Evolutionary conservation across 2,329 filamentous ascomycete genomes (phyloP).

Genomic region (Talaromyces rugulosus): DNA sequence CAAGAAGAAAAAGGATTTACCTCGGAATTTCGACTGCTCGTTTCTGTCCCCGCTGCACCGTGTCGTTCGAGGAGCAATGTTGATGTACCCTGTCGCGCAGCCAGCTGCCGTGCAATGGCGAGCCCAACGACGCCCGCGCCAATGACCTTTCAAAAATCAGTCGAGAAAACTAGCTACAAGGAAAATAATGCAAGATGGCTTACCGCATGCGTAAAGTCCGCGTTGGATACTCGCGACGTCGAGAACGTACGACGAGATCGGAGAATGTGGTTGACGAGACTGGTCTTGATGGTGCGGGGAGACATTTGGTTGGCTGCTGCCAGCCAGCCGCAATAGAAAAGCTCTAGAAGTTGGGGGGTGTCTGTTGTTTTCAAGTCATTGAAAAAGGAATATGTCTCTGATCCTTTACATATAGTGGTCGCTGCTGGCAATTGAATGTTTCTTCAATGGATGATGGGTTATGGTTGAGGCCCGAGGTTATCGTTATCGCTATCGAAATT

Average conservation of each 20-base stretch:
- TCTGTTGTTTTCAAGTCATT: not conserved
- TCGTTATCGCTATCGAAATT: not conserved
- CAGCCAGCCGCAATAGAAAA: not conserved
- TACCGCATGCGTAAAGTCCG: conserved; percentile 62
- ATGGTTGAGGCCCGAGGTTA: not conserved
- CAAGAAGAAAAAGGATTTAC: conserved; percentile 28
- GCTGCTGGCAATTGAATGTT: not conserved
- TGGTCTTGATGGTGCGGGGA: conserved; percentile 7
- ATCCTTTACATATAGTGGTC: no score
- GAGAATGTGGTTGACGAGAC: conserved; percentile 34
- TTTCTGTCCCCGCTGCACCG: conserved; percentile 72
- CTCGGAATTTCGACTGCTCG: conserved; percentile 86
- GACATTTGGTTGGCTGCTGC: not conserved
- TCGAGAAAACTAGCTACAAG: not conserved
- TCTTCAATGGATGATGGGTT: not conserved
- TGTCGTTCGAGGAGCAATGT: conserved; percentile 82
- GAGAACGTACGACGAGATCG: conserved; percentile 26
- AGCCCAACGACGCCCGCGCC: conserved; percentile 74
- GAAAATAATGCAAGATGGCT: not conserved
- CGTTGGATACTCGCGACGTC: conserved; percentile 21
- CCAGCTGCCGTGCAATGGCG: conserved; percentile 69
- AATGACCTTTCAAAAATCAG: conserved; percentile 45
- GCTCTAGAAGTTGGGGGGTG: not conserved
- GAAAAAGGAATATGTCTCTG: not conserved
- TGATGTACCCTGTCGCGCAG: conserved; percentile 54